Evolutionary conservation across 2,329 filamentous ascomycete genomes (phyloP).

Genomic region (Fusarium transvaalense): DNA sequence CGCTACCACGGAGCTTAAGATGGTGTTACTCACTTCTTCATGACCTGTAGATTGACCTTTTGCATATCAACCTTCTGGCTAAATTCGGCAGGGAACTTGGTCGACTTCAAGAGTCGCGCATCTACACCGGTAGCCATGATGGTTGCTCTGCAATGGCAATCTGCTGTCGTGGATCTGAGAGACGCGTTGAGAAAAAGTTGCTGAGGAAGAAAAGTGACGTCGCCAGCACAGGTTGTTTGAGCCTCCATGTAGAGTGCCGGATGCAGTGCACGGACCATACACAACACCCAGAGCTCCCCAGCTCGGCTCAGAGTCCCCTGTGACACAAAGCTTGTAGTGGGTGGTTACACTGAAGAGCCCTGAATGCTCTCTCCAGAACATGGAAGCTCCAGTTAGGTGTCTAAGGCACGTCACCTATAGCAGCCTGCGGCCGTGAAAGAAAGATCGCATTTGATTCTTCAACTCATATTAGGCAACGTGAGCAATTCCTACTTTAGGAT

Average conservation of each 20-base stretch:
- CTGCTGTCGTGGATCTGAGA: constrained; percentile 12
- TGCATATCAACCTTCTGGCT: constrained; percentile 96
- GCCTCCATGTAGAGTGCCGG: constrained; percentile 4
- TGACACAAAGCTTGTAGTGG: constrained; percentile 5
- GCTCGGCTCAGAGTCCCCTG: not conserved
- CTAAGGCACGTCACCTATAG: constrained; percentile 40
- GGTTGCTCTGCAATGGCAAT: constrained; percentile 40
- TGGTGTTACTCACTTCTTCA: constrained; percentile 82
- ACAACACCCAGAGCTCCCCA: not conserved
- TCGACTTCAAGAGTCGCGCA: constrained; percentile 88
- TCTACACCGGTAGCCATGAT: constrained; percentile 87
- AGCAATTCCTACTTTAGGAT: not conserved
- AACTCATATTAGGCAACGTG: constrained; percentile 13
- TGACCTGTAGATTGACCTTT: constrained; percentile 96
- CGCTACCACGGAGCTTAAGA: not conserved
- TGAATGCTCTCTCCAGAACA: constrained; percentile 7
- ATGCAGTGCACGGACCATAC: constrained; percentile 33
- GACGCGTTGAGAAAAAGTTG: constrained; percentile 44
- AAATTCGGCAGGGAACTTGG: constrained; percentile 94
- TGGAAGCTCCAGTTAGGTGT: no score
- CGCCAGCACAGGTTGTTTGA: constrained; percentile 33
- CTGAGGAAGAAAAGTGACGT: constrained; percentile 50
- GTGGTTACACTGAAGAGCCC: constrained; percentile 19
- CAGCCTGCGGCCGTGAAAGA: constrained; percentile 28
- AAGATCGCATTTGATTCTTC: not conserved